Conservation (phyloP, 179 eudicot genomes). For the Spinacia oleracea region DNA sequence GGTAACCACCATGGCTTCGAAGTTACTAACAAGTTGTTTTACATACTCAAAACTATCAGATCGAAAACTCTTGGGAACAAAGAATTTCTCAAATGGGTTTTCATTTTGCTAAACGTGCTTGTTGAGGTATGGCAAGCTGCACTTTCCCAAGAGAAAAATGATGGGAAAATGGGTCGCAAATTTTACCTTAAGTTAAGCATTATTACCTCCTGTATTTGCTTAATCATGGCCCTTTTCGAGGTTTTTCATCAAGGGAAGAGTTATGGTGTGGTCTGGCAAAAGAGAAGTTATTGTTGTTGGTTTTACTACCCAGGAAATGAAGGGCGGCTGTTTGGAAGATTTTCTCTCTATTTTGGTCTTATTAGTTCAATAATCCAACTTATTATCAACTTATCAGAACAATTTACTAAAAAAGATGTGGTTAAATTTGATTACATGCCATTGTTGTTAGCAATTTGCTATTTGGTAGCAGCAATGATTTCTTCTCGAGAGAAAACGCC, state of each 20-base stretch:
- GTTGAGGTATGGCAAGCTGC: constrained; percentile 25
- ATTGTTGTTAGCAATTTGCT: constrained; percentile 13
- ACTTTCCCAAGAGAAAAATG: background rate
- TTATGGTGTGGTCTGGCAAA: constrained; percentile 4
- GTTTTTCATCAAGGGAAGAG: constrained; percentile 11
- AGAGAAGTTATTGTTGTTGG: constrained; percentile 17
- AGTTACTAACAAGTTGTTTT: background rate
- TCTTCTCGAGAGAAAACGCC: background rate
- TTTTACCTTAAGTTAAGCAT: constrained; percentile 14
- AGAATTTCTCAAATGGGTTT: constrained; percentile 14
- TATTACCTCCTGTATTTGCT: constrained; percentile 23
- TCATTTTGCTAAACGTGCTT: constrained; percentile 22
- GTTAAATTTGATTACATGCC: constrained; percentile 16
- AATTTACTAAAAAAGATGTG: background rate
- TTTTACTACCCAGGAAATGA: constrained; percentile 8
- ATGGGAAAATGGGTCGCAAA: constrained; percentile 21
- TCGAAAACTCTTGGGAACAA: constrained; percentile 1
- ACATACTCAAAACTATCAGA: background rate
- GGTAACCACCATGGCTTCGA: background rate
- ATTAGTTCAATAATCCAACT: constrained; percentile 20
- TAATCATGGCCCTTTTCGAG: constrained; percentile 22
- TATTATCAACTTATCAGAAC: constrained; percentile 1
- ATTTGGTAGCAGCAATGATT: constrained; percentile 6
- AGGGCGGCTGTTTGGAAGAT: constrained; percentile 10
- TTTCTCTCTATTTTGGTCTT: constrained; percentile 23